Evolutionary conservation across 108 stramenopile genomes (phyloP), one percentile per base, ranked within the genome.

Genomic region (Skeletonema grethae): DNA sequence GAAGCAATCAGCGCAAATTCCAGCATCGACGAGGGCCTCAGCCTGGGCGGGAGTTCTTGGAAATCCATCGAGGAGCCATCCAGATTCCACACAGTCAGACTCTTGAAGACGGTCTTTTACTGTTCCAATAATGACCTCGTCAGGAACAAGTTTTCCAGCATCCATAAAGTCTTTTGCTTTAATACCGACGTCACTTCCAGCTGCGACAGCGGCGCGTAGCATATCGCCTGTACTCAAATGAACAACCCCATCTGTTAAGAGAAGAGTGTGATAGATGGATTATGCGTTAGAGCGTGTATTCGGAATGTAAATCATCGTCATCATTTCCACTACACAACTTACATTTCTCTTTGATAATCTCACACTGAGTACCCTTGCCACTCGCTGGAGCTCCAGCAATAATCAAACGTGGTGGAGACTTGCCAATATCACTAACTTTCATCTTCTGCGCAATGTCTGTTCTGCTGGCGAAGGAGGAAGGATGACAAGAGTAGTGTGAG

Each of bases 21-120:
- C 98, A 59, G 86, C 84, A 24, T 86, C 88, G 45, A 78, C 75
- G 16, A 99, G 81, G 6, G 97, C 96, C 31, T 93, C 85, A 53
- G 97, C 96, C 82, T 98, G 97, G 4, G 94, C 94, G 25, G 78
- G 84, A 6, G 98, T 99, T 15, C 98, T 90, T 3, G 98, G 98
- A 80, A 98, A 98, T 20, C 98, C 98, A 70, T 99, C 98, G 16
- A 99, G 84, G 58, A 99, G 86, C 97, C 97, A 99, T 18, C 98
- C 98, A 4, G 86, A 84, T 30, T 73, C 57, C 48, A 82, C 68
- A 77, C 97, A 97, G 74, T 98, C 97, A 2, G 70, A 29, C 76
- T 91, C 85, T n/a, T 71, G 76, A 57, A 99, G 76, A 7, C 96
- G 87, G 67, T 94, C 92, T 68, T 90, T 89, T 55, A 92, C 91